These are phyloP conservation scores for Scedosporium boydii DNA, from an alignment of 2,329 filamentous ascomycete species.

Conservation along the genomic window DNA sequence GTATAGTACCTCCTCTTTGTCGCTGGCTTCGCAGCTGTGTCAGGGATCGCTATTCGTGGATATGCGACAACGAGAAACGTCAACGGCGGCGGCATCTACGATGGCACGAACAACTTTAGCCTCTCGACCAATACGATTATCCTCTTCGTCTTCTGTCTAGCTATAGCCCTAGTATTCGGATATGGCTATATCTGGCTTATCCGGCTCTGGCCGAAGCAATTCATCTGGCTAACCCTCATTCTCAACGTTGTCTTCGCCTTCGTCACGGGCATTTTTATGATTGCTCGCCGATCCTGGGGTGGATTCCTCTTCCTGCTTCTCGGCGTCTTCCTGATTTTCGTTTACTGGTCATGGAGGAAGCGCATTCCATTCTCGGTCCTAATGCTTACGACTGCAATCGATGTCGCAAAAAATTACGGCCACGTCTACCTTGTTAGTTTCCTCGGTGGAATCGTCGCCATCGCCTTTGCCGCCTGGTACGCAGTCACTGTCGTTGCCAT, in stretches of 20 bases:
- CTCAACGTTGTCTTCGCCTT: conserved; percentile 77
- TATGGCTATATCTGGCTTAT: conserved; percentile 68
- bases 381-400: conserved; percentile 79
- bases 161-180: conserved; percentile 64
- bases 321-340: conserved; percentile 67
- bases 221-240: conserved; percentile 89
- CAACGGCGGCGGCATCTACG: conserved; percentile 67
- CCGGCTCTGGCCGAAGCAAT: conserved; percentile 72
- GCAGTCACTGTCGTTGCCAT: conserved; percentile 77
- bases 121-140: conserved; percentile 79
- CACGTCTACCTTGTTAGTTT: conserved; percentile 81
- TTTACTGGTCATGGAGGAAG: conserved; percentile 81
- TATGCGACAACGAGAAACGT: conserved; percentile 56
- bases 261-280: conserved; percentile 81
- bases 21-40: conserved; percentile 66
- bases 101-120: conserved; percentile 51
- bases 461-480: conserved; percentile 76
- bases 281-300: conserved; percentile 67
- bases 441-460: conserved; percentile 68
- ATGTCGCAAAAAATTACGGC: conserved; percentile 73
- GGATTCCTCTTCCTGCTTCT: conserved; percentile 85
- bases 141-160: conserved; percentile 71
- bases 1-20: conserved; percentile 60
- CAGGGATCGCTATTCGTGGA: conserved; percentile 63
- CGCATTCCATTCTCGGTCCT: conserved; percentile 85